A percentile compares a stretch with the other conserved stretches of the same genome.
phyloP scores from a whole-genome alignment of 352 stramenopile species.

The Halophytophthora polymorphica region DNA sequence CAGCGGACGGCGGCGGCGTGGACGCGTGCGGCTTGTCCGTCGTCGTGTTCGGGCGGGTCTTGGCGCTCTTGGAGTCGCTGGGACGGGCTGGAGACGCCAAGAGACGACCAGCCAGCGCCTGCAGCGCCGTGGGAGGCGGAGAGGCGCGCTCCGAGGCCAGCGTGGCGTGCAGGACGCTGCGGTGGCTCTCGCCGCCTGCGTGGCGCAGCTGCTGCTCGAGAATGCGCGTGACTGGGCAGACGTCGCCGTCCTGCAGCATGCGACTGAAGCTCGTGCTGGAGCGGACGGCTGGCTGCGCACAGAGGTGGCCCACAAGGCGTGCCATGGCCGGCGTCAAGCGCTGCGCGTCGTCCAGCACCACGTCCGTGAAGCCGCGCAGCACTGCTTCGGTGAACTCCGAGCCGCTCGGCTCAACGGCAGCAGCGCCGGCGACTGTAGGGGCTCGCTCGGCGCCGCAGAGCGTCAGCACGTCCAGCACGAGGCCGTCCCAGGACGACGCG shows the following conservation, averaged over 20 bases:
- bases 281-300: constrained; percentile 31
- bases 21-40: background rate
- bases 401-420: background rate
- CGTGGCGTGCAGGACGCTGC: constrained; percentile 6
- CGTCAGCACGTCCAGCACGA: constrained; percentile 53
- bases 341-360: constrained; percentile 72
- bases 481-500: constrained; percentile 63
- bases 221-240: constrained; percentile 30
- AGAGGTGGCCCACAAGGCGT: constrained; percentile 39
- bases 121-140: constrained; percentile 17
- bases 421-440: background rate
- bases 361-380: constrained; percentile 47
- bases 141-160: background rate
- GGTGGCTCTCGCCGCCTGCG: constrained; percentile 2
- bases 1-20: constrained; percentile 3
- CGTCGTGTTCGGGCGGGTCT: background rate
- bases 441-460: constrained; percentile 14
- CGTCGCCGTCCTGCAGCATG: constrained; percentile 24
- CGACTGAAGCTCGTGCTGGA: constrained; percentile 60
- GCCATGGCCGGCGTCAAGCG: constrained; percentile 68
- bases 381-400: constrained; percentile 36
- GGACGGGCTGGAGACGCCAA: constrained; percentile 1
- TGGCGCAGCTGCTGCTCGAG: constrained; percentile 35
- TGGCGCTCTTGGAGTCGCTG: background rate
- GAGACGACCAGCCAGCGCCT: constrained; percentile 21